Conservation (phyloP, 257 asterid species). For the Plantago elongata region DNA sequence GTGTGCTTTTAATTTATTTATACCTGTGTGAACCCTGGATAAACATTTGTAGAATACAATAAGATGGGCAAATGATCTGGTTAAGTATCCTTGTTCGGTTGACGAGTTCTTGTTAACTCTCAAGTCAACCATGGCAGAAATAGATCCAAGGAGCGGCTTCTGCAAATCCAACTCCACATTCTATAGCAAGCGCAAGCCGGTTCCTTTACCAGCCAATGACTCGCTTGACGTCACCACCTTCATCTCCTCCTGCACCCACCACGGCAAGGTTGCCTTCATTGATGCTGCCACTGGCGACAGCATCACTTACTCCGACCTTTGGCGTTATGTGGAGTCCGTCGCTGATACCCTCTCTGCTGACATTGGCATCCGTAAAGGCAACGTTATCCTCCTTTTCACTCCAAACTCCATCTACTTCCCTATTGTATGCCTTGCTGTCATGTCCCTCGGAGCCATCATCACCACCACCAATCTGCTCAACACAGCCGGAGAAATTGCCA, state of each 20-base stretch:
- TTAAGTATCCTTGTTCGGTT: no score
- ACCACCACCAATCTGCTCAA: conserved; percentile 94
- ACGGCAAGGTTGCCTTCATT: conserved; percentile 57
- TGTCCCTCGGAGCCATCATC: conserved; percentile 85
- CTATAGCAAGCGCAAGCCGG: conserved; percentile 82
- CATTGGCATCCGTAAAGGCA: conserved; percentile 62
- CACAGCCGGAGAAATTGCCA: conserved; percentile 59
- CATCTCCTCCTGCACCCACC: conserved; percentile 80
- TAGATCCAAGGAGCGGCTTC: conserved; percentile 64
- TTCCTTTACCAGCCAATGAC: conserved; percentile 43
- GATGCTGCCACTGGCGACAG: conserved; percentile 73
- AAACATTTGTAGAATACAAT: no score
- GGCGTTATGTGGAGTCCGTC: conserved; percentile 70
- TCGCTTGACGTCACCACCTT: conserved; percentile 64
- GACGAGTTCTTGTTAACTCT: no score
- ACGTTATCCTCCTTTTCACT: conserved; percentile 66
- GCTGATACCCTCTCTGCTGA: conserved; percentile 46
- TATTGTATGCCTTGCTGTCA: conserved; percentile 61
- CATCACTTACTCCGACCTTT: conserved; percentile 57
- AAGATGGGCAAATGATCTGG: no score
- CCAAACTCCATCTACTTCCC: conserved; percentile 91
- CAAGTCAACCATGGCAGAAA: conserved; percentile 26
- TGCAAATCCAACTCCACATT: conserved; percentile 63
- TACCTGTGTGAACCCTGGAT: no score
- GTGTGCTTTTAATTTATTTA: no score